A percentile compares a stretch with the other conserved stretches of the same genome.
Evolutionary conservation across 352 stramenopile genomes (phyloP).

Genomic region (Phytophthora podocarpi): DNA sequence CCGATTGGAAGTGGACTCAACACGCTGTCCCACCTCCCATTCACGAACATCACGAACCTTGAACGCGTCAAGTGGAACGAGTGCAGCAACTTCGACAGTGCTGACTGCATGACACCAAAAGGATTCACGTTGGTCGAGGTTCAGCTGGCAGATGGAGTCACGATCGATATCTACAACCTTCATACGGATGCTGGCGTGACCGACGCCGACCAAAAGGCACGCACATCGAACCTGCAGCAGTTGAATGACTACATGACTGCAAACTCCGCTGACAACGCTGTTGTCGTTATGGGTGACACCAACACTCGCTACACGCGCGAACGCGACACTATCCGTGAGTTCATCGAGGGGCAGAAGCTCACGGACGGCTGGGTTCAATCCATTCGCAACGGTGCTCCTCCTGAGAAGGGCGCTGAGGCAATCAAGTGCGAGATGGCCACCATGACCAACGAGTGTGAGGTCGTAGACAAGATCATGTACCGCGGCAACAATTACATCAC

Average conservation of each 20-base stretch:
- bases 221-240: slow-evolving; percentile 49
- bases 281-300: slow-evolving; percentile 62
- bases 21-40: slow-evolving; percentile 49
- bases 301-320: slow-evolving; percentile 59
- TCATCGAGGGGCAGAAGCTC: slow-evolving; percentile 32
- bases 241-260: slow-evolving; percentile 46
- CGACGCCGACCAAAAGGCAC: slow-evolving; percentile 37
- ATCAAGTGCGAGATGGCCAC: slow-evolving; percentile 40
- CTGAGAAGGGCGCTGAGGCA: slow-evolving; percentile 39
- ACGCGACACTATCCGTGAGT: slow-evolving; percentile 43
- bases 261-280: slow-evolving; percentile 50
- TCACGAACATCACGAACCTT: slow-evolving; percentile 39
- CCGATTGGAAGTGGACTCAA: slow-evolving; percentile 56
- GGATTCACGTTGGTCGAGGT: slow-evolving; percentile 54
- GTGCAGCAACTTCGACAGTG: slow-evolving; percentile 51
- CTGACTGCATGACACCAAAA: slow-evolving; percentile 64
- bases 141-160: slow-evolving; percentile 46
- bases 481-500: slow-evolving; percentile 52
- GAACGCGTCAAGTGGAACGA: slow-evolving; percentile 47
- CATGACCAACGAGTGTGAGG: slow-evolving; percentile 52
- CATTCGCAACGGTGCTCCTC: slow-evolving; percentile 37
- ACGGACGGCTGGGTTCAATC: slow-evolving; percentile 58
- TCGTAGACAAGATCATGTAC: slow-evolving; percentile 68
- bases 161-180: slow-evolving; percentile 58
- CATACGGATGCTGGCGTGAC: slow-evolving; percentile 47